Conservation (phyloP, 768 basidiomycete genomes). For the Boletus huronensis region DNA sequence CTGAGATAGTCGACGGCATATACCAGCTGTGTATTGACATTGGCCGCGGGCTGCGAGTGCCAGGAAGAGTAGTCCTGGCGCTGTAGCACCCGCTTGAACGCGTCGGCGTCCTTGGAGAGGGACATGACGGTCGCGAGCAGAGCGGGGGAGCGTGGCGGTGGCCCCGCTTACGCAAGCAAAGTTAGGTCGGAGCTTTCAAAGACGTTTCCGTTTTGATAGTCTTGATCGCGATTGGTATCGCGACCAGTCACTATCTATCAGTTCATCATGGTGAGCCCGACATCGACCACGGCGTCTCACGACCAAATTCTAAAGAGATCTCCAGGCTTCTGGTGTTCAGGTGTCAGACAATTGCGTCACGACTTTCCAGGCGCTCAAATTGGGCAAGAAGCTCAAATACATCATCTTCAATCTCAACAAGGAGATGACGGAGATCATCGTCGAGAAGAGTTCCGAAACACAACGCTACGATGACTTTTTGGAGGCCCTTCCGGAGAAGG, state of each 20-base stretch:
- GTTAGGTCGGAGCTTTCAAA: conserved; percentile 25
- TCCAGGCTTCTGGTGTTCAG: conserved; percentile 38
- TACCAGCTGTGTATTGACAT: conserved; percentile 84
- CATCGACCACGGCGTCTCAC: background rate
- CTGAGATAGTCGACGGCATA: conserved; percentile 82
- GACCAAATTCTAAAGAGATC: background rate
- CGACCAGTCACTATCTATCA: conserved; percentile 20
- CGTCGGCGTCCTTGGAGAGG: conserved; percentile 65
- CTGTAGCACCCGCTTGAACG: conserved; percentile 63
- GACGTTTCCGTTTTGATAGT: conserved; percentile 2
- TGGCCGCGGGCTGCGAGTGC: conserved; percentile 86
- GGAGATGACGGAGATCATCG: conserved; percentile 65
- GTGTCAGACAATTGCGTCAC: conserved; percentile 51
- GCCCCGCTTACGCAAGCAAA: conserved; percentile 22
- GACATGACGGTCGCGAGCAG: conserved; percentile 46
- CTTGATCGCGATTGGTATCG: conserved; percentile 27
- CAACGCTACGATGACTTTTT: conserved; percentile 71
- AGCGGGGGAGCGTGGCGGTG: too few species aligned
- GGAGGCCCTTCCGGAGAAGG: conserved; percentile 59
- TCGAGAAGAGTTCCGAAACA: conserved; percentile 56
- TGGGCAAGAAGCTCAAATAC: conserved; percentile 67
- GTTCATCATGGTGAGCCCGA: conserved; percentile 30
- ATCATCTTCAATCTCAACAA: conserved; percentile 73
- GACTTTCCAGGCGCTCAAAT: conserved; percentile 18
- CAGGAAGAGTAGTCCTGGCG: conserved; percentile 71